These are phyloP conservation scores for Phytophthora tubulina DNA, from an alignment of 352 stramenopile genomes.

Conservation along the genomic window DNA sequence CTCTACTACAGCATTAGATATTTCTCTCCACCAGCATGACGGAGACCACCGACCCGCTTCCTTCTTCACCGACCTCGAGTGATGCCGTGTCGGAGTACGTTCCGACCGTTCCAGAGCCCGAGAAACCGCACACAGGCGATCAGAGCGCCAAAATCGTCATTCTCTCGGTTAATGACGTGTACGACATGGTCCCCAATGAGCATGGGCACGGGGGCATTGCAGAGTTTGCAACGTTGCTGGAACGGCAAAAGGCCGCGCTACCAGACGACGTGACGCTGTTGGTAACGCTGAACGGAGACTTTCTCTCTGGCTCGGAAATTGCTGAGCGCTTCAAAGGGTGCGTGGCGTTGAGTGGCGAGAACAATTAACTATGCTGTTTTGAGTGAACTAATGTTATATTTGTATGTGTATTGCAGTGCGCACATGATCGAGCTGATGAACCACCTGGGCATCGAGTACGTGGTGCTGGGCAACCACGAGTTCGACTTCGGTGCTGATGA, in stretches of 20 bases:
- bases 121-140: conserved; percentile 31
- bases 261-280: conserved; percentile 62
- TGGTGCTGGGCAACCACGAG: conserved; percentile 85
- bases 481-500: conserved; percentile 76
- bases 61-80: conserved; percentile 14
- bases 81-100: conserved; percentile 9
- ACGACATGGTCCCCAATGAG: conserved; percentile 75
- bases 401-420: conserved; percentile 39
- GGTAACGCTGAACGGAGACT: conserved; percentile 83
- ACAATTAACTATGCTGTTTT: neutral
- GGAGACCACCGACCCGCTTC: conserved; percentile 29
- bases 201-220: conserved; percentile 67
- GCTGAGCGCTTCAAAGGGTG: conserved; percentile 73
- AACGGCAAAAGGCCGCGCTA: conserved; percentile 53
- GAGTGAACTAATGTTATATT: conserved; percentile 5
- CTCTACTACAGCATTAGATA: neutral
- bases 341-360: conserved; percentile 4
- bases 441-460: conserved; percentile 74
- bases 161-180: conserved; percentile 81
- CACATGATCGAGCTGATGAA: conserved; percentile 88
- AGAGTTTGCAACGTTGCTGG: conserved; percentile 71
- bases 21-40: conserved; percentile 19
- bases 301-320: conserved; percentile 76
- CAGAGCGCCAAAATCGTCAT: conserved; percentile 57
- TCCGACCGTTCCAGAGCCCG: neutral